Evolutionary conservation across 352 stramenopile species (phyloP).

Genomic region (Phytophthora litchii): DNA sequence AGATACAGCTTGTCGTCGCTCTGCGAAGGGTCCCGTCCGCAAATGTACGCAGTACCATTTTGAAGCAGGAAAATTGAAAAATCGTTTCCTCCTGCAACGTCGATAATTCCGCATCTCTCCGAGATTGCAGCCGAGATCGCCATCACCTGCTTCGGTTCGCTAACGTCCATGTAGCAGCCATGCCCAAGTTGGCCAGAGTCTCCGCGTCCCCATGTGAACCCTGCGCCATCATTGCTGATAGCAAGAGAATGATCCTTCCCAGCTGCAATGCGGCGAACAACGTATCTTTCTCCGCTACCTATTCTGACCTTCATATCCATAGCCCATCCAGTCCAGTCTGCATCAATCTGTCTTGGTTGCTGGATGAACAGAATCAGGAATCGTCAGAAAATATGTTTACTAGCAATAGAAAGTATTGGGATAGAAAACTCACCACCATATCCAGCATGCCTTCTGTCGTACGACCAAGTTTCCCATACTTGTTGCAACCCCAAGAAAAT

Average conservation of each 20-base stretch:
- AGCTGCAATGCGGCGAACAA: constrained; percentile 62
- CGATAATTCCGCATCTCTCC: constrained; percentile 24
- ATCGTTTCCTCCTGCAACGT: constrained; percentile 41
- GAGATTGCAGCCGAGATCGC: constrained; percentile 39
- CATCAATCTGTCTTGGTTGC: constrained; percentile 50
- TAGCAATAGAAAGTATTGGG: neutral
- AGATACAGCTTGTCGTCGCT: constrained; percentile 25
- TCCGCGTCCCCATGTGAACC: constrained; percentile 75
- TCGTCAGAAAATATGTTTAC: constrained; percentile 1
- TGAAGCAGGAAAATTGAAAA: constrained; percentile 48
- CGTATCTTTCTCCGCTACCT: constrained; percentile 22
- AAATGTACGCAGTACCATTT: constrained; percentile 41
- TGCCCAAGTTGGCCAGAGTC: constrained; percentile 72
- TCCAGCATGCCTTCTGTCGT: constrained; percentile 42
- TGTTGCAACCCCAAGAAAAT: constrained; percentile 80
- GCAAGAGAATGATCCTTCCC: constrained; percentile 72
- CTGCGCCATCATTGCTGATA: constrained; percentile 54
- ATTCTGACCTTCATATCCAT: constrained; percentile 40
- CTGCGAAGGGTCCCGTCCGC: constrained; percentile 43
- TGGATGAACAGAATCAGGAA: constrained; percentile 16
- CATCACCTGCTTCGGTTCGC: constrained; percentile 64
- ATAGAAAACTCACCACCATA: constrained; percentile 38
- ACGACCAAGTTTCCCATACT: constrained; percentile 66
- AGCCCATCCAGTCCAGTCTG: constrained; percentile 46
- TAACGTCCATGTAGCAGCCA: constrained; percentile 64